Evolutionary conservation across 1,284 basidiomycete genomes (phyloP), one percentile per base, ranked within the genome.

Genomic region (Rhodotorula sp.): DNA sequence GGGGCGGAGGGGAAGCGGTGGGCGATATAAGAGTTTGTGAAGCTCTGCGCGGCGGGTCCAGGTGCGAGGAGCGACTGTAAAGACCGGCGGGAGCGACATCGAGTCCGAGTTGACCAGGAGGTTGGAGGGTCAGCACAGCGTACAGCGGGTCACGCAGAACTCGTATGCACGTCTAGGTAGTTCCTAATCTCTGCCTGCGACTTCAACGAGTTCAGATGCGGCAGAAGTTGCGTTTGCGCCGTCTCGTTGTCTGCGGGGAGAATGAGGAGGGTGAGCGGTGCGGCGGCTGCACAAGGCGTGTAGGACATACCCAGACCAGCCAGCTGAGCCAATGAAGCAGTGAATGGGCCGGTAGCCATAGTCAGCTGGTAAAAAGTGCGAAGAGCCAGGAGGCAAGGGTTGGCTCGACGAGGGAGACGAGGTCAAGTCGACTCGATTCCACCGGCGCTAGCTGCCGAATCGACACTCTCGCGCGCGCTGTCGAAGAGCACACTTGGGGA

Each of bases 61-160:
- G 79, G 68, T 22, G 80, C 80, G 37, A 81, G 77, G 47, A 82
- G 79, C 62, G 80, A 79, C 79, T 81, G 68, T 28, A 20, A 0
- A 6, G 44, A 52, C 46, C 34, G 54, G 28, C 16, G 10, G 30
- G 24, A 47, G 47, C 15, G 58, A 26, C 26, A n/a, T 58, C 54
- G 16, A 46, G 55, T 20, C 9, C 2, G 46, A 16, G 26, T 31
- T 10, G 46, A 24, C 16, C 26, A 30, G 24, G 20, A 30, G 22
- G 15, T 31, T 31, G 6, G 30, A 34, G 44, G 4, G 48, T 26
- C 30, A 7, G 37, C 11, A 11, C 40, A 18, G 40, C 40, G 40
- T 18, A 44, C 40, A 44, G 16, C 40, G 16, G 40, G 40, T 44
- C 16, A 34, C 34, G 40, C 13, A 15, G 26, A 0, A 11, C 3